Evolutionary conservation across 2,329 filamentous ascomycete species (phyloP).

Genomic region (Phialophora chinensis): DNA sequence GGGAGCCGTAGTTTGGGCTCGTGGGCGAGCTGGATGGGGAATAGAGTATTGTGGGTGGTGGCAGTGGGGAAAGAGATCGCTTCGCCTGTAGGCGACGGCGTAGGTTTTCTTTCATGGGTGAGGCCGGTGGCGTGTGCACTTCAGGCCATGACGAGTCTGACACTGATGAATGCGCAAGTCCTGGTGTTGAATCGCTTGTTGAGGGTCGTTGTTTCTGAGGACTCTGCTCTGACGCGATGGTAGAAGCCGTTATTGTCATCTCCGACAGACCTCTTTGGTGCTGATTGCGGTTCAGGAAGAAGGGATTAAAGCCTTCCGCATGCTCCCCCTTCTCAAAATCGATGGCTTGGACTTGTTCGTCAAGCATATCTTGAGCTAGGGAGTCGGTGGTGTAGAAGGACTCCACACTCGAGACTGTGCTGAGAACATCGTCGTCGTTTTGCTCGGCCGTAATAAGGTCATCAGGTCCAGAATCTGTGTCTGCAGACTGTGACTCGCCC

Average conservation of each 20-base stretch:
- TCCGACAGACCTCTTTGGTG: conserved; percentile 44
- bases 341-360: conserved; percentile 13
- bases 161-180: conserved; percentile 50
- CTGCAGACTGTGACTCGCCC: background rate
- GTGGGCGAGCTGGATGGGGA: conserved; percentile 57
- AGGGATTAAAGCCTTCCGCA: conserved; percentile 25
- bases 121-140: conserved; percentile 47
- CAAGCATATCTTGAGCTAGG: conserved; percentile 17
- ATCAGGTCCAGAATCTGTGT: background rate
- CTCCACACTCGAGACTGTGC: conserved; percentile 47
- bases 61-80: conserved; percentile 58
- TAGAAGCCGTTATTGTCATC: conserved; percentile 41
- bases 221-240: conserved; percentile 27
- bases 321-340: conserved; percentile 24
- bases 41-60: conserved; percentile 69
- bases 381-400: conserved; percentile 51
- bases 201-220: conserved; percentile 18
- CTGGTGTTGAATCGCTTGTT: conserved; percentile 47
- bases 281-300: conserved; percentile 23
- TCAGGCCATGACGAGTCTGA: conserved; percentile 49
- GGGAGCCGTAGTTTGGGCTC: conserved; percentile 41
- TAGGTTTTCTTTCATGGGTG: conserved; percentile 28
- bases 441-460: background rate
- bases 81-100: conserved; percentile 32
- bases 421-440: conserved; percentile 28